Evolutionary conservation across 2,329 filamentous ascomycete genomes (phyloP), one percentile per base, ranked within the genome.

Genomic region (Arthrinium phaeospermum): DNA sequence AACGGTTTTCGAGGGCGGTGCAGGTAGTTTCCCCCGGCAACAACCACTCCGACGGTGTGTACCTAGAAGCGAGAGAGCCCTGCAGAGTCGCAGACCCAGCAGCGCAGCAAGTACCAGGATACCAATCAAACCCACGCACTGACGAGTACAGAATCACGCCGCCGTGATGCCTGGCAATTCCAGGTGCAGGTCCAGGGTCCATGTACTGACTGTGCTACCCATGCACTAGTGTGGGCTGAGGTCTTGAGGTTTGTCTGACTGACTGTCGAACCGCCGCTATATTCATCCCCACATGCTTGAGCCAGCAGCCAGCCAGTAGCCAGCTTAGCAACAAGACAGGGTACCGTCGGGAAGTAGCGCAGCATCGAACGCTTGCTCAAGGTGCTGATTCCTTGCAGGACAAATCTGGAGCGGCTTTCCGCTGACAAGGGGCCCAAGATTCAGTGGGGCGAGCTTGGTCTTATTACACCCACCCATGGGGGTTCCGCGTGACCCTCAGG

Each of bases 361-460:
- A 41, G 19, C 57, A 64, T 64, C 57, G 57, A 64, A 64, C 57
- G 57, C 57, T 64, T 64, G 57, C 57, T 64, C 57, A 64, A 64
- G 57, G 57, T 64, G 57, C 57, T 64, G 57, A 64, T 64, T 64
- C 57, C 57, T 64, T 64, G 57, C 57, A 64, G 57, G 57, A 64
- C 57, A 64, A 64, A 64, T 64, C 57, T 64, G 57, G 34, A 64
- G 57, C 41, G 57, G 57, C 57, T 64, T 64, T 64, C 34, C 57
- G 57, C 57, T 64, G 57, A 64, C 57, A 64, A 64, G 57, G 57
- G 57, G 57, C 57, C 34, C 57, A 64, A 41, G 57, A 64, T 64
- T 64, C 57, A 64, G 57, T 34, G 57, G 57, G 57, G 57, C 57
- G 57, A 64, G 57, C 57, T 64, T 64, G 34, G 57, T 64, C 57